Evolutionary conservation across 257 asterid species (phyloP).

Genomic region (Knoxia roxburghii): DNA sequence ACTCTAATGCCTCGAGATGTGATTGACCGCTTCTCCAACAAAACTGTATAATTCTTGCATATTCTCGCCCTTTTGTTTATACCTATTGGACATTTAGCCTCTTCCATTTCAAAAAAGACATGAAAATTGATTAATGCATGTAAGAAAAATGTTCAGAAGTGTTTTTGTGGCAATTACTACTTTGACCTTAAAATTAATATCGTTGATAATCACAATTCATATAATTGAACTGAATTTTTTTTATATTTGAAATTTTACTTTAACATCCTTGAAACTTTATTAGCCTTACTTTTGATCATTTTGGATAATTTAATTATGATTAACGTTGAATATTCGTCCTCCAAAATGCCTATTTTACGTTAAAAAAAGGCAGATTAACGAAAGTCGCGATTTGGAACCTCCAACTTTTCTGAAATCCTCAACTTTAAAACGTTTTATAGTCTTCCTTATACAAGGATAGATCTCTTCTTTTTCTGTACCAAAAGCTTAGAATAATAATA

Average conservation of each 20-base stretch:
- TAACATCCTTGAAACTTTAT: conserved; percentile 13
- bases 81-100: too few relatives aligned
- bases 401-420: conserved; percentile 15
- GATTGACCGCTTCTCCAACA: too few relatives aligned
- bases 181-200: too few relatives aligned
- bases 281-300: background rate
- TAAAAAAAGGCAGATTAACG: background rate
- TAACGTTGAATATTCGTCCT: conserved; percentile 10
- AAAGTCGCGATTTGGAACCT: conserved; percentile 6
- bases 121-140: too few relatives aligned
- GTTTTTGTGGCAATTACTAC: too few relatives aligned
- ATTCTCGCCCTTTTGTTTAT: too few relatives aligned
- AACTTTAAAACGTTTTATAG: conserved; percentile 18
- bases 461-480: conserved; percentile 32
- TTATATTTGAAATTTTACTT: conserved; percentile 10
- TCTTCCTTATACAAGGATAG: conserved; percentile 4
- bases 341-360: background rate
- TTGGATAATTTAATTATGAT: conserved; percentile 20
- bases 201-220: too few relatives aligned
- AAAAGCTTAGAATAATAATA: conserved; percentile 30
- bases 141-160: too few relatives aligned
- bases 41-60: too few relatives aligned
- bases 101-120: too few relatives aligned
- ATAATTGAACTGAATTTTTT: too few relatives aligned
- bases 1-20: too few relatives aligned